Base-by-base conservation (phyloP, 768 basidiomycete species). In the Nevesoporus exiguus region DNA sequence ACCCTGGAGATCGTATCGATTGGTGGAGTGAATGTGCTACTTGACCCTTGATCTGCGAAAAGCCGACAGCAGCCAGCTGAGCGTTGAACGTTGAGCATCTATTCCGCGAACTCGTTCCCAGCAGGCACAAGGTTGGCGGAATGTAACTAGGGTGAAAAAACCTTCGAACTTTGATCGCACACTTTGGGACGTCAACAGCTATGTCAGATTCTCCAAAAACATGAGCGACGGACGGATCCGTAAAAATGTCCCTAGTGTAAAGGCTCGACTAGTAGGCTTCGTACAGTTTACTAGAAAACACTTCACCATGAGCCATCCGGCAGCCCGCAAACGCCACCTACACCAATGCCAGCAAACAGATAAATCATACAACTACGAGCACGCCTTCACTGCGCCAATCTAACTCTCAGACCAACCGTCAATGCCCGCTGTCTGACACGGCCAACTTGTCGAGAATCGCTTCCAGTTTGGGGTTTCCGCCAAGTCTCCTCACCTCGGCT, bases 381-480 rank as follows among this genome's bases (percentile, higher is more conserved):
- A 45, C 13, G 15, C n/a, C 34, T 13, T n/a, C 19, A 49, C 10
- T 17, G 41, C 24, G 8, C 15, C 21, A 41, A 40, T 17, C 24
- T 31, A 19, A 49, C 9, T 3, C 39, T 19, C n/a, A 8, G 6
- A 27, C 6, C 33, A 7, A 11, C n/a, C 5, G 25, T 29, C 27
- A 34, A 22, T 3, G 1, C 27, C 40, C 34, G 15, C 11, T 21
- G n/a, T 45, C 44, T 41, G 25, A 24, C 24, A 45, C 74, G 47
- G 74, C 71, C 52, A 90, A 68, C 29, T 73, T 64, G 50, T 83
- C 76, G 68, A 89, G 73, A 52, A 88, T 76, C 7, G 67, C 74
- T 60, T 82, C 81, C 30, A 96, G 62, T 49, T 74, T 74, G 24
- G 60, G 61, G 61, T 96, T 97, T 14, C 93, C 94, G 1, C 93